Conservation (phyloP, 768 basidiomycete species). For the Steccherinum ochraceum region DNA sequence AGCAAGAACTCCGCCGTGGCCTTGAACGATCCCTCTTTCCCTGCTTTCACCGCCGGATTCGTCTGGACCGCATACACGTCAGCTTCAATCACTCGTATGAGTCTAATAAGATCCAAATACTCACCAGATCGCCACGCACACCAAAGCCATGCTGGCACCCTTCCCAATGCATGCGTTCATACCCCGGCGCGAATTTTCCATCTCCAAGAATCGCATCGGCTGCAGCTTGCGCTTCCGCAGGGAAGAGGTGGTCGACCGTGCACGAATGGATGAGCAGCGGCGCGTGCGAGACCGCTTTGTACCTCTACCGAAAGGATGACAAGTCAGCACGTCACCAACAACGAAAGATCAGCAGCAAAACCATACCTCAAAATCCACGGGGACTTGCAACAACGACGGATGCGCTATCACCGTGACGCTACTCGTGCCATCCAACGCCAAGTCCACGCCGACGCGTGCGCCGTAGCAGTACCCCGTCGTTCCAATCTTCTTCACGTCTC, state of each 20-base stretch:
- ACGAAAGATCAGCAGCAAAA: not conserved
- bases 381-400: slow-evolving; percentile 36
- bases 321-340: not conserved
- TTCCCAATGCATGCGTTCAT: slow-evolving; percentile 26
- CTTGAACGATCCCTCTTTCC: slow-evolving; percentile 36
- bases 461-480: slow-evolving; percentile 40
- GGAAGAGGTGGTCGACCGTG: slow-evolving; percentile 28
- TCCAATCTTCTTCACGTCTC: slow-evolving; percentile 32
- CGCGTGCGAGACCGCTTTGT: slow-evolving; percentile 24
- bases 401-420: slow-evolving; percentile 37
- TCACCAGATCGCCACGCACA: slow-evolving; percentile 31
- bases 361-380: slow-evolving; percentile 32
- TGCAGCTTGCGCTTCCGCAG: slow-evolving; percentile 23
- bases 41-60: slow-evolving; percentile 17
- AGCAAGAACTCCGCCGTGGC: slow-evolving; percentile 29
- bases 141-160: slow-evolving; percentile 28
- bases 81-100: not conserved
- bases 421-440: slow-evolving; percentile 35
- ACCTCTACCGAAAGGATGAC: slow-evolving; percentile 22
- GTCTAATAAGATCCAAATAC: slow-evolving; percentile 1
- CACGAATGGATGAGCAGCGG: slow-evolving; percentile 40
- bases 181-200: slow-evolving; percentile 31
- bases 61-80: not conserved
- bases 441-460: slow-evolving; percentile 36
- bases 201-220: slow-evolving; percentile 33